Percentiles rank a stretch among this genome's conserved stretches.
Conservation (phyloP, 106 monocot genomes). For the Dendrobium catenatum region DNA sequence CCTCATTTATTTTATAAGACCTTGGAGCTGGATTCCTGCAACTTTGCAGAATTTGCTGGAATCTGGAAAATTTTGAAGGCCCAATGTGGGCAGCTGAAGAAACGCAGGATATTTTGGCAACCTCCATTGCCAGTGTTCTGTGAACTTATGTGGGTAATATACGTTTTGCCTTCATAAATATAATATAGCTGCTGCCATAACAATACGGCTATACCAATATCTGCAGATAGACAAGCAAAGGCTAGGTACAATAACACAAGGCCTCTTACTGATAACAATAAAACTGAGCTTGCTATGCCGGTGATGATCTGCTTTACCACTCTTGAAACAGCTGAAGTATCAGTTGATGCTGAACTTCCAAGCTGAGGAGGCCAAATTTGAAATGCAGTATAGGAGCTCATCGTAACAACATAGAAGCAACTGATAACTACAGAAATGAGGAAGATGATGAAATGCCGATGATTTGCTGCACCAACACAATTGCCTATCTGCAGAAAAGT, state of each 20-base stretch:
- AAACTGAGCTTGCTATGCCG: slow-evolving; percentile 38
- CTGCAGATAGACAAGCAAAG: slow-evolving; percentile 61
- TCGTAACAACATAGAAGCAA: slow-evolving; percentile 46
- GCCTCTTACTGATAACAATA: slow-evolving; percentile 58
- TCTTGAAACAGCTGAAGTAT: slow-evolving; percentile 5
- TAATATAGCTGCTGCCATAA: slow-evolving; percentile 77
- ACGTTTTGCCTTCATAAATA: slow-evolving; percentile 86
- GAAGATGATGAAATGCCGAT: slow-evolving; percentile 59
- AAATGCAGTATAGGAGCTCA: slow-evolving; percentile 42
- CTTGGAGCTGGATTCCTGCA: slow-evolving; percentile 58
- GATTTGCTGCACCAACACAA: slow-evolving; percentile 90
- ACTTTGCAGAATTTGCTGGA: slow-evolving; percentile 35
- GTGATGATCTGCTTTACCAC: slow-evolving; percentile 28
- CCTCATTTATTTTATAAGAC: slow-evolving; percentile 14
- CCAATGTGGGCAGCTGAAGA: slow-evolving; percentile 73
- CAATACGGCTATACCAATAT: slow-evolving; percentile 60
- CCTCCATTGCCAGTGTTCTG: slow-evolving; percentile 33
- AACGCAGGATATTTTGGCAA: slow-evolving; percentile 64
- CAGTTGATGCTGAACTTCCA: slow-evolving; percentile 6
- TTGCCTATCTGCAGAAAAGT: slow-evolving; percentile 73
- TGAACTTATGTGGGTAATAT: slow-evolving; percentile 45
- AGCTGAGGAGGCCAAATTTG: slow-evolving; percentile 49
- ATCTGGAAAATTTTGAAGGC: slow-evolving; percentile 37
- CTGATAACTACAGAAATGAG: slow-evolving; percentile 66
- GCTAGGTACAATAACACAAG: slow-evolving; percentile 69